A percentile compares a stretch with the other conserved stretches of the same genome.
phyloP scores from a whole-genome alignment of 1,284 basidiomycete genomes.

The Pholiota adiposa region DNA sequence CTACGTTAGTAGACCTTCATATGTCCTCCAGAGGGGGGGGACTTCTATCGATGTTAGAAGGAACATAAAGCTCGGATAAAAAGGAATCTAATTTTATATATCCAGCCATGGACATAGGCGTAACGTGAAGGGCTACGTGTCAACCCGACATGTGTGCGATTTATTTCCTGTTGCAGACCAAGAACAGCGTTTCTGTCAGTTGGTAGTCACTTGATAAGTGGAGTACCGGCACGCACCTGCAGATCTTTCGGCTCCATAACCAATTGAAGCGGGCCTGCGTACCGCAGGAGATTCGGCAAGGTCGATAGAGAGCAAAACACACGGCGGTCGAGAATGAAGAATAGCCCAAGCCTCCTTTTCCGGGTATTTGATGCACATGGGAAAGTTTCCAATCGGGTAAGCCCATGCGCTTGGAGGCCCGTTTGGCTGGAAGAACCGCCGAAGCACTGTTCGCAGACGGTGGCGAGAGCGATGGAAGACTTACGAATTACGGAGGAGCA shows the following conservation, averaged over 20 bases:
- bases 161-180: slow-evolving; percentile 11
- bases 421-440: slow-evolving; percentile 3
- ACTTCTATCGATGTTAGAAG: slow-evolving; percentile 16
- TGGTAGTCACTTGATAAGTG: slow-evolving; percentile 36
- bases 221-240: slow-evolving; percentile 22
- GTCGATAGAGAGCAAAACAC: slow-evolving; percentile 12
- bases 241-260: slow-evolving; percentile 14
- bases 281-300: slow-evolving; percentile 11
- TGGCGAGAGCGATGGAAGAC: slow-evolving; percentile 14
- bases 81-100: slow-evolving; percentile 13
- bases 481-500: slow-evolving; percentile 13
- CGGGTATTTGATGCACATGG: slow-evolving; percentile 23
- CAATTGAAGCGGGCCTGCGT: slow-evolving; percentile 17
- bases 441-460: background rate
- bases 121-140: slow-evolving; percentile 30
- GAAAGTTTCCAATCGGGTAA: slow-evolving; percentile 21
- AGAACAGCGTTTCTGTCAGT: slow-evolving; percentile 16
- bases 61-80: slow-evolving; percentile 18
- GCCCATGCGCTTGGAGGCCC: slow-evolving; percentile 2
- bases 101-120: slow-evolving; percentile 11
- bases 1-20: slow-evolving; percentile 18
- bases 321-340: slow-evolving; percentile 20
- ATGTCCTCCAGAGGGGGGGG: slow-evolving; percentile 14
- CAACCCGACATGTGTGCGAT: slow-evolving; percentile 31
- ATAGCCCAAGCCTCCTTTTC: slow-evolving; percentile 14